Base-by-base conservation (phyloP, 257 asterid genomes). In the Plantago major region DNA sequence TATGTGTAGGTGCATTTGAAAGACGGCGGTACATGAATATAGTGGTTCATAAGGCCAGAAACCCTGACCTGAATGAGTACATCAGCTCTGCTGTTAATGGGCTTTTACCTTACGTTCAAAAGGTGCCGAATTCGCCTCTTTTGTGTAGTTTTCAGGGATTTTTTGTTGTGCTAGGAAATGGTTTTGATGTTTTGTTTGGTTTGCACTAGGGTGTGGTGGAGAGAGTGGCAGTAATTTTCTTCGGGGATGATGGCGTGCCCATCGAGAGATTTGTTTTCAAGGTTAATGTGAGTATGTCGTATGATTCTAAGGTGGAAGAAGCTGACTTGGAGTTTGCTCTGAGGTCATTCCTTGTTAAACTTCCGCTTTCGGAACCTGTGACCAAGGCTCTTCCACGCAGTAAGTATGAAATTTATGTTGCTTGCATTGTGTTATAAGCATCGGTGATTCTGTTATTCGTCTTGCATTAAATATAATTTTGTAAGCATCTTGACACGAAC, bases 211-310 rank as follows among this genome's bases (percentile, higher is more conserved):
- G 87, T 19, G 72, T 81, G 74, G 95, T 91, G 68, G 98, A 91
- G 76, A 86, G 98, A 63, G 87, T 91, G 22, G 96, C 83, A 7
- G 92, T 88, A 55, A 80, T 84, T 46, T 88, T 91, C 81, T 81
- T 79, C 52, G 76, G 73, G 58, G 74, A 62, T 40, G 82, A 69
- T 50, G 74, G 67, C 28, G 71, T 81, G 73, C 84, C 98, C 13
- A 55, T 91, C 13, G 98, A 91, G 84, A 82, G 93, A 81, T 86
- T 84, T 78, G 82, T 91, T 19, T 91, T 91, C 78, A 84, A 79
- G 83, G 64, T 91, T 65, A 77, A 84, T 60, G 81, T 86, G 72
- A 86, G 82, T 76, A 84, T 68, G 70, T 81, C 90, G 1, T 86
- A 78, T 55, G 69, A 65, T 67, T 81, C 82, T 4, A 84, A 63